Evolutionary conservation across 2,329 filamentous ascomycete species (phyloP).

Genomic region (Onygena corvina): DNA sequence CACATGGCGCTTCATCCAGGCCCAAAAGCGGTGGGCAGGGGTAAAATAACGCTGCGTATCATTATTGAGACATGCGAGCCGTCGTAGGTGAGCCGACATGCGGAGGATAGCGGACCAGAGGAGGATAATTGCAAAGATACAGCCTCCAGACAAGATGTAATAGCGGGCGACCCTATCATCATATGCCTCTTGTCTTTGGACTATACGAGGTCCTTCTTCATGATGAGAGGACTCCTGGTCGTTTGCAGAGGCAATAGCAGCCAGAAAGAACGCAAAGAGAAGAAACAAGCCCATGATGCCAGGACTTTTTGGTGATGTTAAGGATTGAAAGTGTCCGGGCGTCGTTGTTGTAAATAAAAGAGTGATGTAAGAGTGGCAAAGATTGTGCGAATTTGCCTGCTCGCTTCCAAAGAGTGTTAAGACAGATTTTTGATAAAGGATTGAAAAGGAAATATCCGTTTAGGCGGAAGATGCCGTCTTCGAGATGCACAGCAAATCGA

Average conservation of each 20-base stretch:
- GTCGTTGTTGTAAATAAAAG: not conserved
- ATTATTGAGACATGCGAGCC: constrained; percentile 63
- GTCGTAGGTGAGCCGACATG: constrained; percentile 56
- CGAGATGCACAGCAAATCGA: no score
- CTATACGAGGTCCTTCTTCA: constrained; percentile 1
- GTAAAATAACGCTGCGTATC: constrained; percentile 71
- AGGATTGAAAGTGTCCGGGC: not conserved
- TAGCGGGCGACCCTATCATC: constrained; percentile 50
- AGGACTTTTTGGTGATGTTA: no score
- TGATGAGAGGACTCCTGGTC: not conserved
- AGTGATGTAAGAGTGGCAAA: not conserved
- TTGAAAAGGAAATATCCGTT: no score
- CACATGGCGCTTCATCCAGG: constrained; percentile 57
- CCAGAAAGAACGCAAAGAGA: not conserved
- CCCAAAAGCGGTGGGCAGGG: constrained; percentile 44
- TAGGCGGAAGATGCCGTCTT: no score
- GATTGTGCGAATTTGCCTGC: no score
- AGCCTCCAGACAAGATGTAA: constrained; percentile 52
- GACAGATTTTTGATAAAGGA: no score
- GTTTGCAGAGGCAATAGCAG: not conserved
- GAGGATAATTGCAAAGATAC: constrained; percentile 51
- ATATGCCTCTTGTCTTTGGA: constrained; percentile 16
- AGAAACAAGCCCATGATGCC: not conserved
- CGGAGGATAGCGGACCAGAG: constrained; percentile 54
- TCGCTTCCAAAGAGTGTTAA: no score